Base-by-base conservation (phyloP, 2,329 filamentous ascomycete genomes). In the Colletotrichum tropicale region DNA sequence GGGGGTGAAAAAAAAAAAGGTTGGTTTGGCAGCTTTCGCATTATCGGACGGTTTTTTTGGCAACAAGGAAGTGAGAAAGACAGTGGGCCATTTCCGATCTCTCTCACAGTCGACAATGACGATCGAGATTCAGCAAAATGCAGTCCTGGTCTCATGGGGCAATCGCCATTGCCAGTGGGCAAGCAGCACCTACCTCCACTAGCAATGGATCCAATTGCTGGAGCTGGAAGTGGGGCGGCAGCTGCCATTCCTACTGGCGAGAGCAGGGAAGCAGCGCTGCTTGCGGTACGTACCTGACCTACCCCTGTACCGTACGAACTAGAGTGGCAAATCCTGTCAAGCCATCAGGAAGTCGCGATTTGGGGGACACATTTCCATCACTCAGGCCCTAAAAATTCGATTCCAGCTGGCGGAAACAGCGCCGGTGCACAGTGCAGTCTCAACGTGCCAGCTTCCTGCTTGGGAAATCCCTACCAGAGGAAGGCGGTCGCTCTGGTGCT, bases 261-360 rank as follows among this genome's bases (percentile, higher is more conserved):
- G 32, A 15, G 32, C 32, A 34, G 32, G 34, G 24, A 4, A 24
- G 24, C 24, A 24, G 24, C 24, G 24, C 15, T 38, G 36, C 36
- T 2, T 8, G 1, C 3, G 18, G 16, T 43, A 43, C 38, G 16
- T 43, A 10, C 18, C 16, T 9, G 2, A 6, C 5, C 38, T 1
- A n/a, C 2, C 4, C 2, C 5, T 0, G 1, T 3, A 43, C 18
- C 18, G 38, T 43, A 18, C 38, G 18, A 10, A 43, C 6, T 0
- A 0, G 1, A 10, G 38, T 43, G 38, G 18, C 38, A 43, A 43
- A 6, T 5, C n/a, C 9, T n/a, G 38, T 43, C 38, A 6, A 43
- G 8, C 16, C 38, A 43, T 43, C 38, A 10, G 38, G 38, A 43
- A 43, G 18, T 43, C 5, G 38, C 38, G 38, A 43, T 10, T 43